Percentiles rank a stretch among this genome's conserved stretches.
Conservation (phyloP, 495 filamentous ascomycete species). For the Ramalina intermedia region DNA sequence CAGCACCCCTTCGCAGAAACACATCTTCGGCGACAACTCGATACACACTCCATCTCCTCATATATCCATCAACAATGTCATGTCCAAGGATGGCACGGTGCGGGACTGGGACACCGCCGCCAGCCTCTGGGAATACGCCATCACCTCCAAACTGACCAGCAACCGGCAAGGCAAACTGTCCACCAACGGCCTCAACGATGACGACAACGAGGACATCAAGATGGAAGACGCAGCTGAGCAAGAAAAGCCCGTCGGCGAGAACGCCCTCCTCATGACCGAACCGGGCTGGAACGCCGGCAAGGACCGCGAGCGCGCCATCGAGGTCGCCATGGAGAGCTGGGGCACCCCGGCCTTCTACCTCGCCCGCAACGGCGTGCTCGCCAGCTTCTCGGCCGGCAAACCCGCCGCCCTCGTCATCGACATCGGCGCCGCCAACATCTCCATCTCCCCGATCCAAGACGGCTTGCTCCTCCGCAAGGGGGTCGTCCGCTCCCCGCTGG, state of each 20-base stretch:
- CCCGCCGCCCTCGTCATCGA: conserved; percentile 84
- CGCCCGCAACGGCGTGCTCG: conserved; percentile 50
- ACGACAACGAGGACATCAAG: conserved; percentile 40
- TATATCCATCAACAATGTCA: conserved; percentile 77
- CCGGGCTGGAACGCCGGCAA: conserved; percentile 82
- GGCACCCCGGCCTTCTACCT: conserved; percentile 88
- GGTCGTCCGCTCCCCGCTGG: conserved; percentile 66
- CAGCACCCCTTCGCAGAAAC: conserved; percentile 41
- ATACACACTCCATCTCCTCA: conserved; percentile 61
- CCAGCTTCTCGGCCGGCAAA: conserved; percentile 79
- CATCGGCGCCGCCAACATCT: conserved; percentile 79
- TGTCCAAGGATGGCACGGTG: conserved; percentile 77
- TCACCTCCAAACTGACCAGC: conserved; percentile 63
- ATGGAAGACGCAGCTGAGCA: conserved; percentile 52
- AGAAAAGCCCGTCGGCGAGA: conserved; percentile 74
- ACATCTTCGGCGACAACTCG: conserved; percentile 73
- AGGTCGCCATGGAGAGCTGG: conserved; percentile 92
- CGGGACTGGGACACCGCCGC: conserved; percentile 93
- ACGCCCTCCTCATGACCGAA: conserved; percentile 87
- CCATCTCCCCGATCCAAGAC: conserved; percentile 83
- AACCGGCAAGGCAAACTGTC: conserved; percentile 45
- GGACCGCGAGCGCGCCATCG: conserved; percentile 78
- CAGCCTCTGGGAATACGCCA: conserved; percentile 78
- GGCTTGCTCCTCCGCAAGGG: conserved; percentile 87
- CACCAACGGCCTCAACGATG: conserved; percentile 64